phyloP scores from a whole-genome alignment of 2,329 filamentous ascomycete species.

The Xylaria sp. region DNA sequence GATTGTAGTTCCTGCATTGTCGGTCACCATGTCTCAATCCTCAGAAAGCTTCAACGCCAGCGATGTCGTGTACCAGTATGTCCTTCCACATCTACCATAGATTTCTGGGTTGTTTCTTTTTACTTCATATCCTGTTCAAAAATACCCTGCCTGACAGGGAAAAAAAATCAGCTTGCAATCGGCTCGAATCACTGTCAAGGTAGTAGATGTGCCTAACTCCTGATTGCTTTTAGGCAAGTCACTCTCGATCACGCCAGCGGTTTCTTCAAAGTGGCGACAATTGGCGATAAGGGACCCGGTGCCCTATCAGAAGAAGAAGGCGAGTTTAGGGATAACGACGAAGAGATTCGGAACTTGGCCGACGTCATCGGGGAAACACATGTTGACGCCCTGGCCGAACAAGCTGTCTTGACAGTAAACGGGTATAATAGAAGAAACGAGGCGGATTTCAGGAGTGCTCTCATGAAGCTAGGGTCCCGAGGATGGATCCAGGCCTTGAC shows the following conservation, averaged over 20 bases:
- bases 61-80: not conserved
- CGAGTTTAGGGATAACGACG: not conserved
- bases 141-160: too few relatives aligned
- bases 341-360: not conserved
- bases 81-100: not conserved
- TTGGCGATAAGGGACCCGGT: not conserved
- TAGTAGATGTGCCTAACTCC: not conserved
- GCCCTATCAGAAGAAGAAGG: not conserved
- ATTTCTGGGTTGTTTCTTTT: not conserved
- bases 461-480: not conserved
- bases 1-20: not conserved
- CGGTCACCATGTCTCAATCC: not conserved
- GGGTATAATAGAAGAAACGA: slow-evolving; percentile 2
- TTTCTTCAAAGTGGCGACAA: not conserved
- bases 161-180: too few relatives aligned
- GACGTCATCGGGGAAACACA: not conserved
- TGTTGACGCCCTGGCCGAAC: not conserved
- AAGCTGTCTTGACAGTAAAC: not conserved
- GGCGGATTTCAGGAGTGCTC: not conserved
- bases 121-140: too few relatives aligned
- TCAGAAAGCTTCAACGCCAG: not conserved
- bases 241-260: too few relatives aligned
- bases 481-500: not conserved
- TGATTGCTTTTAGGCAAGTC: not conserved
- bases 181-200: not conserved